A percentile compares a stretch with the other conserved stretches of the same genome.
phyloP scores from a whole-genome alignment of 208 protist species.

The Phytomonas sp. region DNA sequence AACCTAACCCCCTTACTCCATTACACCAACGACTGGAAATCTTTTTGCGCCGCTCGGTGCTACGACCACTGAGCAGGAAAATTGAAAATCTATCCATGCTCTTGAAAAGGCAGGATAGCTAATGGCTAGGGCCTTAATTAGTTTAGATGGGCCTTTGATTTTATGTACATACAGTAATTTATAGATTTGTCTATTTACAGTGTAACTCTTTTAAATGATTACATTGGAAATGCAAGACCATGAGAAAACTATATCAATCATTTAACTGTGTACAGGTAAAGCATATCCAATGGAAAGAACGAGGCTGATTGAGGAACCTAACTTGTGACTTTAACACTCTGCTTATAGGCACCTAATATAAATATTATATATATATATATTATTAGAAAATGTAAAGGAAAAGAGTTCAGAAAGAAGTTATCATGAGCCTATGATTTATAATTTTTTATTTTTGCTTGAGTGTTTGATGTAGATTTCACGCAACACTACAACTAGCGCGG shows the following conservation, averaged over 20 bases:
- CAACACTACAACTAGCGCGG: neutral
- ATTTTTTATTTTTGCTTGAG: neutral
- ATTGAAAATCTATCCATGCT: conserved; percentile 33
- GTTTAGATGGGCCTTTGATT: neutral
- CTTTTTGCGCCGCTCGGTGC: conserved; percentile 68
- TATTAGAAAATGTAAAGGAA: neutral
- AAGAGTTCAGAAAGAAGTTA: neutral
- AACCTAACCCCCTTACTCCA: conserved; percentile 78
- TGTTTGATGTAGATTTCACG: neutral
- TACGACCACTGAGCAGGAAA: conserved; percentile 60
- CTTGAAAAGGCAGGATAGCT: conserved; percentile 13
- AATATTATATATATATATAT: neutral
- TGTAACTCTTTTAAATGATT: neutral
- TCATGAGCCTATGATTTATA: neutral
- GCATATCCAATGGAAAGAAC: neutral
- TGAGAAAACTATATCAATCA: neutral
- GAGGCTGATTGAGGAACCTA: neutral
- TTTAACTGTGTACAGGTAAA: neutral
- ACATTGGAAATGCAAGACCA: neutral
- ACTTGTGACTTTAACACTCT: neutral
- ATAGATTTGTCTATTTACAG: neutral
- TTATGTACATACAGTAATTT: neutral
- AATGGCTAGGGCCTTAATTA: neutral
- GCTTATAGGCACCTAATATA: neutral
- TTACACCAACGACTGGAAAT: conserved; percentile 52